Evolutionary conservation across 164 flowering plant genomes (phyloP).

Genomic region (Pachysandra terminalis): DNA sequence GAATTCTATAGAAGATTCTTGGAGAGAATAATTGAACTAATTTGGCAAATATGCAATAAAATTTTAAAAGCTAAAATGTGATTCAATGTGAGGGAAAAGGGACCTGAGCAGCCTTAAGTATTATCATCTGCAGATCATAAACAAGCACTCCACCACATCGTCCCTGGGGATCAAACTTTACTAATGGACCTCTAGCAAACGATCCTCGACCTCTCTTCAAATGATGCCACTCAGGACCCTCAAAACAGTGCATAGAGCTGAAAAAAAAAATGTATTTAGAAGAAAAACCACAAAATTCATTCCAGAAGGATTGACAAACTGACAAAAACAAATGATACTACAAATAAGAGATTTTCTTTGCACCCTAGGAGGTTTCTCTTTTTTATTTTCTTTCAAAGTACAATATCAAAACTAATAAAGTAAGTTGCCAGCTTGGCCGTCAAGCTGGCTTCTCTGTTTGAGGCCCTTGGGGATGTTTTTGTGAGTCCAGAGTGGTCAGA

Average conservation of each 20-base stretch:
- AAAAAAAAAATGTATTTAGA: slow-evolving; percentile 1
- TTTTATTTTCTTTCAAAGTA: too few species aligned
- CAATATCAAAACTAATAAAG: too few species aligned
- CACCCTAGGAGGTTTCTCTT: too few species aligned
- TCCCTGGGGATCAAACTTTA: slow-evolving; percentile 93
- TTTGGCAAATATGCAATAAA: background rate
- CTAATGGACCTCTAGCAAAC: slow-evolving; percentile 88
- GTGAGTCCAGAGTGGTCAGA: too few species aligned
- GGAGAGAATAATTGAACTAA: background rate
- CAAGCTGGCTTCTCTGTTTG: too few species aligned
- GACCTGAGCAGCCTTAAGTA: slow-evolving; percentile 95
- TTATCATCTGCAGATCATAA: slow-evolving; percentile 84
- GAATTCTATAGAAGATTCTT: too few species aligned
- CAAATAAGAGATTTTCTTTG: too few species aligned
- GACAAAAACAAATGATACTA: too few species aligned
- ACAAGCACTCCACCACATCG: slow-evolving; percentile 89
- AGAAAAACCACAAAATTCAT: background rate
- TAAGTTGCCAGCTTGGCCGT: too few species aligned
- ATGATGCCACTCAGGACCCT: slow-evolving; percentile 92
- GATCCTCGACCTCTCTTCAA: slow-evolving; percentile 88
- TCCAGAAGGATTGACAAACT: too few species aligned
- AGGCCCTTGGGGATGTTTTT: too few species aligned
- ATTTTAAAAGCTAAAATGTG: background rate
- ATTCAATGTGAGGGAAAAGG: slow-evolving; percentile 14
- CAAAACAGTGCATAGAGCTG: slow-evolving; percentile 99